Percentiles rank a stretch among this genome's conserved stretches.
Conservation (phyloP, 306 rosid genomes). For the Sophora flavescens region DNA sequence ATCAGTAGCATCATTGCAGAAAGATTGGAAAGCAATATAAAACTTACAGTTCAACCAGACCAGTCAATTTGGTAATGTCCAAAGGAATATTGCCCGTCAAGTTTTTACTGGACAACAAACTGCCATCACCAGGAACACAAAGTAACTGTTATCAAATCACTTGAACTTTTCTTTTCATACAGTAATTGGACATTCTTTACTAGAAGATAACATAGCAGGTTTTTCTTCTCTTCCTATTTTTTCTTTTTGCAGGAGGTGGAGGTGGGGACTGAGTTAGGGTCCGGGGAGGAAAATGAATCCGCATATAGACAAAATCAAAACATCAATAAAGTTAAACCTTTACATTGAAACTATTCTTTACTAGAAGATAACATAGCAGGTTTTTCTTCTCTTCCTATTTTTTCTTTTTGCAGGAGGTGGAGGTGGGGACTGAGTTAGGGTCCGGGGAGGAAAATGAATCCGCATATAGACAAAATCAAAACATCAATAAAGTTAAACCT, state of each 20-base stretch:
- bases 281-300: slow-evolving; percentile 7
- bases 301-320: slow-evolving; percentile 34
- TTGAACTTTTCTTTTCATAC: slow-evolving; percentile 14
- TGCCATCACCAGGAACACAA: slow-evolving; percentile 57
- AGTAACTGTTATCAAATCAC: slow-evolving; percentile 47
- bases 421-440: background rate
- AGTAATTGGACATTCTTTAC: slow-evolving; percentile 23
- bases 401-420: background rate
- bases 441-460: slow-evolving; percentile 8
- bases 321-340: slow-evolving; percentile 33
- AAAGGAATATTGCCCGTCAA: slow-evolving; percentile 84
- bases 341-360: slow-evolving; percentile 54
- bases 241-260: background rate
- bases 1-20: slow-evolving; percentile 22
- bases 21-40: slow-evolving; percentile 40
- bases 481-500: slow-evolving; percentile 31
- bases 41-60: slow-evolving; percentile 90
- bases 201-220: slow-evolving; percentile 1
- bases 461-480: slow-evolving; percentile 33
- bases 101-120: slow-evolving; percentile 74
- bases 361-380: slow-evolving; percentile 1
- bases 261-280: background rate
- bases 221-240: background rate
- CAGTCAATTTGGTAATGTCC: slow-evolving; percentile 72
- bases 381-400: background rate